Percentiles rank a stretch among this genome's conserved stretches.
These are phyloP conservation scores for Metschnikowia baotianmanensis DNA, from an alignment of 805 yeast species.

Conservation along the genomic window DNA sequence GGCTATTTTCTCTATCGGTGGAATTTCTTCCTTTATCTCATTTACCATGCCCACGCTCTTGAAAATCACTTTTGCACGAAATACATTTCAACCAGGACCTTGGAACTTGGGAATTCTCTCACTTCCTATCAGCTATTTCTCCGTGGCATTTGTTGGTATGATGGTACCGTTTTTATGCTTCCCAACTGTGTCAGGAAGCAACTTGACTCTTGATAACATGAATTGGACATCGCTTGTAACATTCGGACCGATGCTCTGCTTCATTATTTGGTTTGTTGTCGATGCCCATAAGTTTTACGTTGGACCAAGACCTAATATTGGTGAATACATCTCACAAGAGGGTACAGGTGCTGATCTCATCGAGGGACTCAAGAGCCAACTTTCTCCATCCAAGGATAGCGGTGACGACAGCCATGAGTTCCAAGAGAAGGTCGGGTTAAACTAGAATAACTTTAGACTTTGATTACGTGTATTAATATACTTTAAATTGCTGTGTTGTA, in stretches of 20 bases:
- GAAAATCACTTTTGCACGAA: constrained; percentile 53
- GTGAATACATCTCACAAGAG: constrained; percentile 14
- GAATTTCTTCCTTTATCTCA: constrained; percentile 65
- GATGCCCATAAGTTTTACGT: constrained; percentile 58
- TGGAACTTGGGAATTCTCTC: constrained; percentile 60
- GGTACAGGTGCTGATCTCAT: constrained; percentile 1
- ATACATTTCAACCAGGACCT: constrained; percentile 60
- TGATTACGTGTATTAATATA: too few relatives aligned
- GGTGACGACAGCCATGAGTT: constrained; percentile 1
- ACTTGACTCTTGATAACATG: constrained; percentile 45
- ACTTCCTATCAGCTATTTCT: constrained; percentile 46
- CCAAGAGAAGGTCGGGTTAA: too few relatives aligned
- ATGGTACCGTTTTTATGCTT: constrained; percentile 63
- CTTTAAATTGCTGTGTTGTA: too few relatives aligned
- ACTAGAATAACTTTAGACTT: too few relatives aligned
- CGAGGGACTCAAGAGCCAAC: constrained; percentile 8
- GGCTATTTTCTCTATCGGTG: constrained; percentile 72
- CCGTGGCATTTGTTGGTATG: constrained; percentile 47
- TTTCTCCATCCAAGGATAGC: constrained; percentile 2
- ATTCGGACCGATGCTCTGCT: constrained; percentile 56
- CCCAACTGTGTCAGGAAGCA: constrained; percentile 41
- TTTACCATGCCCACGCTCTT: constrained; percentile 63
- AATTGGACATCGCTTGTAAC: constrained; percentile 60
- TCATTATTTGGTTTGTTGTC: constrained; percentile 47
- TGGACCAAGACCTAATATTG: constrained; percentile 55